These are phyloP conservation scores for Thelephora ganbajun DNA, from an alignment of 768 basidiomycete genomes.

Conservation along the genomic window DNA sequence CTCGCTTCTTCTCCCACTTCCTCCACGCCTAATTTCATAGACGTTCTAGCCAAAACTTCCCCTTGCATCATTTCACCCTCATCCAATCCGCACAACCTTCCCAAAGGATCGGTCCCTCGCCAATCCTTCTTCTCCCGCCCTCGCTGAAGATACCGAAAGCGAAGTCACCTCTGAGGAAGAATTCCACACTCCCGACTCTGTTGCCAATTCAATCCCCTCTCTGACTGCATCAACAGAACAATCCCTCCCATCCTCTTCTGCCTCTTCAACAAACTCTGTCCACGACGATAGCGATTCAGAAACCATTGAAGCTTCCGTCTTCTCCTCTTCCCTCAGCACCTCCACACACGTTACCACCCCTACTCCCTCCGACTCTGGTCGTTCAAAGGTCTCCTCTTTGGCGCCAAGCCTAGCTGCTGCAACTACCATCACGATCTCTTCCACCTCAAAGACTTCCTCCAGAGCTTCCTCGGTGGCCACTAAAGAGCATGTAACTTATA, in stretches of 20 bases:
- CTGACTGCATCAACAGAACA: slow-evolving; percentile 6
- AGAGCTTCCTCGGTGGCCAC: background rate
- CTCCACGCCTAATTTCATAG: slow-evolving; percentile 10
- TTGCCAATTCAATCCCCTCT: no score
- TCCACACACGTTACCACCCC: slow-evolving; percentile 24
- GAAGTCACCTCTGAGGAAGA: no score
- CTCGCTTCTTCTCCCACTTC: slow-evolving; percentile 7
- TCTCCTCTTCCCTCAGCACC: slow-evolving; percentile 23
- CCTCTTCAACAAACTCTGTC: slow-evolving; percentile 8
- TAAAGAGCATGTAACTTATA: slow-evolving; percentile 17
- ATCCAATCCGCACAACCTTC: background rate
- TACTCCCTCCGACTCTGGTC: slow-evolving; percentile 10
- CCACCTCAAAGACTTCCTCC: slow-evolving; percentile 3
- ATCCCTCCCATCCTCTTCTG: slow-evolving; percentile 8
- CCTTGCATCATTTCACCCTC: background rate
- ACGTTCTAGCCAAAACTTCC: no score
- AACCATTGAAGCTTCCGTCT: slow-evolving; percentile 17
- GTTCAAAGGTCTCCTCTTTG: background rate
- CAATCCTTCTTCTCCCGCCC: no score
- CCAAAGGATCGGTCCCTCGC: no score
- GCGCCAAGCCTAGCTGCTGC: slow-evolving; percentile 2
- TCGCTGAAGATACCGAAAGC: no score
- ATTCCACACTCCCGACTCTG: no score
- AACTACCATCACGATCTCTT: slow-evolving; percentile 12
- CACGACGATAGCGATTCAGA: slow-evolving; percentile 6